Evolutionary conservation across 148 eudicot species (phyloP), one percentile per base, ranked within the genome.

Genomic region (Spergularia bocconei): DNA sequence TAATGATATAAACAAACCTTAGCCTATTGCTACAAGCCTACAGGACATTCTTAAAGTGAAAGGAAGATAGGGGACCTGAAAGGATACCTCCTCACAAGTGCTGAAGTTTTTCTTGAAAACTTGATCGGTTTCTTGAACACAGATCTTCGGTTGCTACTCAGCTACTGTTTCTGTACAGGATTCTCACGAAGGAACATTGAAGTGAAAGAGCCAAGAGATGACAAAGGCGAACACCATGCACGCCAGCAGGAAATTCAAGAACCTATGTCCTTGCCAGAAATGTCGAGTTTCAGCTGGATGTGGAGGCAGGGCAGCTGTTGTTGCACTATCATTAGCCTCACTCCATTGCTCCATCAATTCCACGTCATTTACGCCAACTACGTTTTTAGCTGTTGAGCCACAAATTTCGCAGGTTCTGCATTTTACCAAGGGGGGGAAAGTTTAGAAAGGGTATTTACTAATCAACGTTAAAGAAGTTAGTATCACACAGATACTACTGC

Each of bases 221-320:
- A 92, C 98, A 79, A 92, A 92, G 44, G 98, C 98, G 78, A 92
- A 92, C 17, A 92, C 96, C 93, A 90, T 89, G 75, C 98, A 92
- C 25, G 96, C 98, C 12, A 92, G 79, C 80, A 92, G 78, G 83
- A 92, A 92, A 73, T 92, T 92, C 72, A 92, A 81, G 64, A 92
- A 92, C 70, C 91, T 82, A 69, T 91, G 92, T 13, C 98, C 96
- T 85, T 87, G 93, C 96, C 91, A 92, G 78, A 88, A 92, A 68
- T 82, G 88, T 63, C 88, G 83, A 33, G 88, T 73, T 84, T 82
- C 92, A 61, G 87, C 19, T 7, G 73, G 53, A 56, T 81, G 76
- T 16, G 76, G 75, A 1, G 87, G 73, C 16, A 81, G 51, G 48
- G 74, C 70, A 7, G 84, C 57, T 53, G 81, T 60, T 11, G 82